Evolutionary conservation across 2,329 filamentous ascomycete genomes (phyloP).

Genomic region (Ceratocystiopsis sp.): DNA sequence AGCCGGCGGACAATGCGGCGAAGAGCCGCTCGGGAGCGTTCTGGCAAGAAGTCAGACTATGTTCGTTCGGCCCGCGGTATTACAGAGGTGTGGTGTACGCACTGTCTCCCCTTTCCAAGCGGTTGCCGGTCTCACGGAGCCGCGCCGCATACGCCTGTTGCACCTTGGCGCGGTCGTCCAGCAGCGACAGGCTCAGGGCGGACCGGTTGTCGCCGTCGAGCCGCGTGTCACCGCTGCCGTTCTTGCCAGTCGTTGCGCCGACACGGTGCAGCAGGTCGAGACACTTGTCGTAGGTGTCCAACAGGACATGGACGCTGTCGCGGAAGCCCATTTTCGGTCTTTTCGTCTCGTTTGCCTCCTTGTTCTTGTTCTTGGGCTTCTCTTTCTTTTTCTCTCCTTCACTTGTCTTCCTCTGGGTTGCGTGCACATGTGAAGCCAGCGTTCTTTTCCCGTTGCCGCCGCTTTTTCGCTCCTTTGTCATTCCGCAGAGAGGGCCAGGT

Average conservation of each 20-base stretch:
- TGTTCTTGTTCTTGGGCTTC: neutral
- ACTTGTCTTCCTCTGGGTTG: too few species aligned
- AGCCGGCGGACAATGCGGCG: slow-evolving; percentile 25
- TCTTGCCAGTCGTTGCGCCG: neutral
- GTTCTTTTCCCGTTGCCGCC: too few species aligned
- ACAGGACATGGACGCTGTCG: slow-evolving; percentile 24
- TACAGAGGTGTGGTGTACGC: slow-evolving; percentile 10
- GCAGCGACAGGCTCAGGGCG: slow-evolving; percentile 17
- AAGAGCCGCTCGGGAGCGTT: slow-evolving; percentile 21
- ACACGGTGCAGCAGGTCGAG: slow-evolving; percentile 19
- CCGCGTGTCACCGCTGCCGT: neutral
- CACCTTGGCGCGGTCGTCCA: slow-evolving; percentile 23
- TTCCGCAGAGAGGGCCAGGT: too few species aligned
- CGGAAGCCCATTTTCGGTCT: slow-evolving; percentile 21
- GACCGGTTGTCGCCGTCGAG: neutral
- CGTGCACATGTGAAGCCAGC: too few species aligned
- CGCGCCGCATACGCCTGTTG: slow-evolving; percentile 24
- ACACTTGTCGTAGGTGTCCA: slow-evolving; percentile 30
- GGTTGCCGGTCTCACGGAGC: slow-evolving; percentile 22
- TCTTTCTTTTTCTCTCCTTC: neutral
- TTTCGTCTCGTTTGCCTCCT: neutral
- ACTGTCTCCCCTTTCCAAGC: slow-evolving; percentile 32
- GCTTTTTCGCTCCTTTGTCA: too few species aligned
- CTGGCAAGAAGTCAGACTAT: slow-evolving; percentile 11
- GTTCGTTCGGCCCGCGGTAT: neutral